Evolutionary conservation across 2,329 filamentous ascomycete genomes (phyloP), one percentile per base, ranked within the genome.

Genomic region (Beauveria caledonica): DNA sequence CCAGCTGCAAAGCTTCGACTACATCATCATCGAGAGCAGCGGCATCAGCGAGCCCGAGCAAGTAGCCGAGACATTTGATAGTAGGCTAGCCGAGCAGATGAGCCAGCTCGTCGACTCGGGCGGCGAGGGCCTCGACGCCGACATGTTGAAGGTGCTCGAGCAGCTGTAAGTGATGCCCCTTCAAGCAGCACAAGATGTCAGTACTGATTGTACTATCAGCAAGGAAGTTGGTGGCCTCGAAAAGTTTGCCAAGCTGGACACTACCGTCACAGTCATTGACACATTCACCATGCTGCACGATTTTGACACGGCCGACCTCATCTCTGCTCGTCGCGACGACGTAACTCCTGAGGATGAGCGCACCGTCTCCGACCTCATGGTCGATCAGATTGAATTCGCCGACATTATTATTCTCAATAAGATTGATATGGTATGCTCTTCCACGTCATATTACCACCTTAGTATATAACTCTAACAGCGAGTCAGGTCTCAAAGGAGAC

Each of bases 351-450:
- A 90, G 64, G 88, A 91, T 62, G 86, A 91, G 64, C 76, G 87
- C 0, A 90, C 86, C 0, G 87, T 91, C 2, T 89, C 86, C 0
- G 87, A 90, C 64, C 77, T 91, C 0, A 88, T 90, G 80, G 86
- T 89, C 0, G 87, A 90, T 65, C 87, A 90, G 67, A 88, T 90
- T 62, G 88, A 91, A 71, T 91, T 91, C 65, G 86, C 87, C 0
- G 86, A 90, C 64, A 86, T 90, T 7, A 79, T 90, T 15, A 78
- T 90, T 3, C 73, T 90, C 21, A 90, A 90, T 73, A 90, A 90
- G 70, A 76, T 82, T 6, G 86, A 89, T 62, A 81, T 84, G 62
- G 83, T 88, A 15, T 21, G 68, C 51, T 7, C 7, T 46, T 13
- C 5, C 7, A 2, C 0, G 33, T 36, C 5, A 15, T 36, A 25